Evolutionary conservation across 192 early-diverging fungal genomes (phyloP).

Genomic region (Coemansia sp.): DNA sequence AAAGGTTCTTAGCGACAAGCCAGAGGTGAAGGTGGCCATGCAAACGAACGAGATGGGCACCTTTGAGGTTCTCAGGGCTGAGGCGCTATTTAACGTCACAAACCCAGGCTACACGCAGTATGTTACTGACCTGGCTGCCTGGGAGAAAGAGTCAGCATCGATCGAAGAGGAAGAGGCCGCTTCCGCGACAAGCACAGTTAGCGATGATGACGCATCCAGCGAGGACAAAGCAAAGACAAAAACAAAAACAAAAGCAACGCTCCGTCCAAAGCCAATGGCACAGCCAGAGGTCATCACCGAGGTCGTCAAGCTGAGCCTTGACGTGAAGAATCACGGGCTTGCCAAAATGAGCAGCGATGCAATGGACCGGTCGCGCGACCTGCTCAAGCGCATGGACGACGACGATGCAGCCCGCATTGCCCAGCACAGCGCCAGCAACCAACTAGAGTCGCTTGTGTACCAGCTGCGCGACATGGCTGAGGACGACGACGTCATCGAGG

Average conservation of each 20-base stretch:
- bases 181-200: slow-evolving; percentile 12
- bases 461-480: slow-evolving; percentile 77
- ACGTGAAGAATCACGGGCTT: slow-evolving; percentile 58
- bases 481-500: slow-evolving; percentile 66
- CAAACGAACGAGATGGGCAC: slow-evolving; percentile 78
- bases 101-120: slow-evolving; percentile 42
- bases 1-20: slow-evolving; percentile 55
- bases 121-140: slow-evolving; percentile 32
- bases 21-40: slow-evolving; percentile 83
- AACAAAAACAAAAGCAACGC: slow-evolving; percentile 24
- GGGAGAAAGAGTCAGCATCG: slow-evolving; percentile 52
- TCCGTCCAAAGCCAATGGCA: slow-evolving; percentile 27
- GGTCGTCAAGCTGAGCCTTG: slow-evolving; percentile 60
- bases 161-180: slow-evolving; percentile 10
- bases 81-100: slow-evolving; percentile 55
- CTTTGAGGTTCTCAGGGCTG: slow-evolving; percentile 61
- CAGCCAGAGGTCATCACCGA: slow-evolving; percentile 34
- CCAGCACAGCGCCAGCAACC: slow-evolving; percentile 83
- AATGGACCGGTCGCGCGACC: slow-evolving; percentile 46
- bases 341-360: slow-evolving; percentile 51
- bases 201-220: slow-evolving; percentile 24
- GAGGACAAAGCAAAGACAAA: slow-evolving; percentile 21
- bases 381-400: slow-evolving; percentile 68
- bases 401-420: slow-evolving; percentile 67
- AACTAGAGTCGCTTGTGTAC: slow-evolving; percentile 89